Evolutionary conservation across 2,329 filamentous ascomycete species (phyloP), one percentile per base, ranked within the genome.

Genomic region (Scopulariopsis brevicaulis): DNA sequence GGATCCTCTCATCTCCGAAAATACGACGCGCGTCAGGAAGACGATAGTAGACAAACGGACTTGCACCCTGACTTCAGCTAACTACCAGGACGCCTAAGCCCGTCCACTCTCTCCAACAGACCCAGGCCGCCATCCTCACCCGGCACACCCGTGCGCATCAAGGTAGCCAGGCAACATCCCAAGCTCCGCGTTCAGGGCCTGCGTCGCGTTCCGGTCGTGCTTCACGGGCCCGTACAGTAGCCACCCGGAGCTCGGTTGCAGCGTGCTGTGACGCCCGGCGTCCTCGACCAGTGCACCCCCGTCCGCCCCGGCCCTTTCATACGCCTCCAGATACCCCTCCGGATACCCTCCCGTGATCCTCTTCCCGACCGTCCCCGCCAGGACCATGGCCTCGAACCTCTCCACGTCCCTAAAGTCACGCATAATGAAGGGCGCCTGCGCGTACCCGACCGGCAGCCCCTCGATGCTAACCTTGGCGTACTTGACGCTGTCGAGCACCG

Each of bases 341-440:
- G 56, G 56, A 22, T 53, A 53, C 3, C 56, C 56, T 15, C 50
- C 52, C 35, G 56, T 58, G n/a, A 58, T 28, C 51, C 51, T 58
- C 56, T 58, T 58, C 6, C 56, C 56, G 2, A 58, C 24, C 22
- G 35, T 58, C 24, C 56, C 56, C 20, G 51, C 56, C 10, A 58
- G 52, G 3, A 54, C 56, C 37, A 54, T 54, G 37, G 56, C 56
- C 56, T 58, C 24, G 28, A 58, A 58, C 56, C 20, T 58, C 35
- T 58, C 56, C 22, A 58, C 56, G 10, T 40, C 56, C 35, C 40
- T 48, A 15, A 58, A 58, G 56, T 58, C 50, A 32, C 28, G 15
- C 56, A 58, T 58, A 22, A 40, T 24, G 40, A 58, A 58, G 22
- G 50, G 51, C 24, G 40, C 56, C 51, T 53, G 51, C 15, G 52